Evolutionary conservation across 345 rosid genomes (phyloP).

Genomic region (Gossypioides kirkii): DNA sequence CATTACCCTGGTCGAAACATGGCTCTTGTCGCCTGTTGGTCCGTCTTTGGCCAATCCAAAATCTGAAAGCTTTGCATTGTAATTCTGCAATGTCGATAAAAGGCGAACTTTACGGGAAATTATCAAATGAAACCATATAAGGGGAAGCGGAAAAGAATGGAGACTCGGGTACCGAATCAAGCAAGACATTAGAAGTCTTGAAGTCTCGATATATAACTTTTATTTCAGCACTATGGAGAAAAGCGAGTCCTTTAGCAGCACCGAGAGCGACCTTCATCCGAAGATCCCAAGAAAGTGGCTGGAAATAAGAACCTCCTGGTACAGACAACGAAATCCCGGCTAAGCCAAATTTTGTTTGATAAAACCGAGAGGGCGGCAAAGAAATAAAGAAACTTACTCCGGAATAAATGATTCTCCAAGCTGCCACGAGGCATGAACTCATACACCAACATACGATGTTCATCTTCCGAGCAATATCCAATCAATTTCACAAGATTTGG

Average conservation of each 20-base stretch:
- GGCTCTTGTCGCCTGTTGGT: too few species aligned
- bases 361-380: neutral
- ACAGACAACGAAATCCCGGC: neutral
- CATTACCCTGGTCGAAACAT: constrained; percentile 26
- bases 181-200: constrained; percentile 63
- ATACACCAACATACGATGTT: constrained; percentile 61
- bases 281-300: constrained; percentile 68
- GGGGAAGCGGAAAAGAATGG: neutral
- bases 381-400: constrained; percentile 41
- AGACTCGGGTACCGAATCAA: constrained; percentile 45
- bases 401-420: constrained; percentile 69
- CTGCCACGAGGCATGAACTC: constrained; percentile 29
- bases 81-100: neutral
- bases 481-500: constrained; percentile 66
- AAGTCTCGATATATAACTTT: constrained; percentile 67
- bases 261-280: constrained; percentile 70
- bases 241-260: constrained; percentile 76
- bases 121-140: neutral
- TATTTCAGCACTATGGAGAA: constrained; percentile 56
- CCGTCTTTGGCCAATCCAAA: too few species aligned
- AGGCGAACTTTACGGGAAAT: neutral
- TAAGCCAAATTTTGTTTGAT: neutral
- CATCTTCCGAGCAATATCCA: constrained; percentile 75
- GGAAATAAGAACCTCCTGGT: constrained; percentile 73
- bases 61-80: too few species aligned